Percentiles rank a stretch among this genome's conserved stretches.
Conservation (phyloP, 352 stramenopile genomes). For the Phytophthora quininea region DNA sequence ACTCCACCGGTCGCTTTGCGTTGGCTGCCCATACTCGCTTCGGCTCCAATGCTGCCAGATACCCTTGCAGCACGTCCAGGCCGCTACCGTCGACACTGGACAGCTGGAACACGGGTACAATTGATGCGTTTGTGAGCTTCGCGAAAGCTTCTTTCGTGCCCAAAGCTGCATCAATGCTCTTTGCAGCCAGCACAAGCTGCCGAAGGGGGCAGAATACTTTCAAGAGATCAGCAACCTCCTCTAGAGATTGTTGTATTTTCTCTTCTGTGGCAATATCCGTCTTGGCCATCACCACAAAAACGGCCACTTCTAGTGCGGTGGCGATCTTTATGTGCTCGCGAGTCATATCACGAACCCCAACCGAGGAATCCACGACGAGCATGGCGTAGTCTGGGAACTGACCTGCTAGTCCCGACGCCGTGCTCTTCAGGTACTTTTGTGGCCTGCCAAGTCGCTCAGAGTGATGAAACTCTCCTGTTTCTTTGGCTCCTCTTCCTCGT, state of each 20-base stretch:
- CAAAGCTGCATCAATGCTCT: constrained; percentile 8
- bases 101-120: constrained; percentile 65
- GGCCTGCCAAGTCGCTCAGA: constrained; percentile 79
- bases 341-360: constrained; percentile 79
- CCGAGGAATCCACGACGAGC: constrained; percentile 75
- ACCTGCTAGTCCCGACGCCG: constrained; percentile 79
- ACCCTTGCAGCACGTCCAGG: constrained; percentile 60
- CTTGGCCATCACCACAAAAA: constrained; percentile 89
- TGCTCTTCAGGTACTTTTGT: constrained; percentile 93
- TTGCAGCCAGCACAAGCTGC: constrained; percentile 19
- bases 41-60: constrained; percentile 59
- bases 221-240: constrained; percentile 55
- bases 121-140: constrained; percentile 14
- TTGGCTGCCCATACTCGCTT: constrained; percentile 68
- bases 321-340: constrained; percentile 82
- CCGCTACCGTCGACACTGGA: constrained; percentile 68
- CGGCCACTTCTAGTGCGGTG: constrained; percentile 63
- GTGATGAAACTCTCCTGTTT: constrained; percentile 53
- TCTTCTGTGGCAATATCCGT: constrained; percentile 49
- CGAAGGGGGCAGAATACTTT: constrained; percentile 36
- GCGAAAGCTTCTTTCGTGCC: constrained; percentile 19
- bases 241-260: constrained; percentile 55
- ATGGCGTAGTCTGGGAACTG: constrained; percentile 89
- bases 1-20: constrained; percentile 60
- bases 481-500: constrained; percentile 32